phyloP scores from a whole-genome alignment of 495 filamentous ascomycete genomes.

The Tuber borchii region DNA sequence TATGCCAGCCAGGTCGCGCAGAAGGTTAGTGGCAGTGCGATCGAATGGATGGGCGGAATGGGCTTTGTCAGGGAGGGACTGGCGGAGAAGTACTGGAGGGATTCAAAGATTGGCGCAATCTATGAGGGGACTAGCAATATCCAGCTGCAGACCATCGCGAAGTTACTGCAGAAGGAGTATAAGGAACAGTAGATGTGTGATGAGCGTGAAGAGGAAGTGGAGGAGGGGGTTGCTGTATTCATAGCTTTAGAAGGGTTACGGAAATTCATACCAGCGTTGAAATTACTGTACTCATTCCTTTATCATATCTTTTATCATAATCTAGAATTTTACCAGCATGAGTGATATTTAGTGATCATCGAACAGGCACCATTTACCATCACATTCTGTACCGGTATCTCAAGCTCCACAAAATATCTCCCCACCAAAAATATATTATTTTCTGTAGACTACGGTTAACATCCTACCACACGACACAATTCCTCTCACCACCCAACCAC shows the following conservation, averaged over 20 bases:
- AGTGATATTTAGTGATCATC: not conserved
- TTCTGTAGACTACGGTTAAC: not conserved
- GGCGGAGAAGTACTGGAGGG: constrained; percentile 95
- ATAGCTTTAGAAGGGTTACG: not conserved
- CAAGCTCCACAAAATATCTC: not conserved
- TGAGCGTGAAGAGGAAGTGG: not conserved
- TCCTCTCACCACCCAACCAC: not conserved
- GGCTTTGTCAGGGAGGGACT: constrained; percentile 90
- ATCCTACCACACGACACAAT: not conserved
- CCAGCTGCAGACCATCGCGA: constrained; percentile 89
- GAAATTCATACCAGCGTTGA: not conserved
- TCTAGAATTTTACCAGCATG: not conserved
- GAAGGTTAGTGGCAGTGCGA: constrained; percentile 72
- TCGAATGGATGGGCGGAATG: constrained; percentile 99
- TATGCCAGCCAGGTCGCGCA: constrained; percentile 90
- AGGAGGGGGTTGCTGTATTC: not conserved
- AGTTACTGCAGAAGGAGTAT: constrained; percentile 85
- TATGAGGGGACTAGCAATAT: constrained; percentile 83
- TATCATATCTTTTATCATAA: not conserved
- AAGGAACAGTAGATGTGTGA: constrained; percentile 48
- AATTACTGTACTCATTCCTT: not conserved
- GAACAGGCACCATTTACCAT: not conserved
- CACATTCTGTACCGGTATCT: not conserved
- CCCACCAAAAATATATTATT: not conserved
- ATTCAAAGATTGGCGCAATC: constrained; percentile 97